Base-by-base conservation (phyloP, 2,329 filamentous ascomycete species). In the Lanzia echinophila region DNA sequence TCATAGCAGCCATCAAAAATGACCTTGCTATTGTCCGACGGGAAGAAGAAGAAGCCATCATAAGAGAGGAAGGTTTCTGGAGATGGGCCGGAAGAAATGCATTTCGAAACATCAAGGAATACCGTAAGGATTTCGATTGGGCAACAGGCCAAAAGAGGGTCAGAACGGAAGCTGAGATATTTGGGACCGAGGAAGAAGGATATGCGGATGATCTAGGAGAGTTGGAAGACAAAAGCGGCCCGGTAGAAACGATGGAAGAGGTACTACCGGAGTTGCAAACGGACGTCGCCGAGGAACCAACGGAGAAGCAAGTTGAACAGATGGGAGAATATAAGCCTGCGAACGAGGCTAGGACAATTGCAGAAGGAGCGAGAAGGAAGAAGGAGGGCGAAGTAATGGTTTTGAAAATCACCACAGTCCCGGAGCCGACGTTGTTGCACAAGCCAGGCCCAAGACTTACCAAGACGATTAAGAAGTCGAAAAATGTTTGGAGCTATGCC, bases 31-130 rank as follows among this genome's bases (percentile, higher is more conserved):
- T 66, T 24, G 57, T 66, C 6, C 38, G 50, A 1, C 54, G 57
- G 24, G 66, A 68, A 50, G 58, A 65, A 10, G 48, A 28, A 3
- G 66, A 68, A 31, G 50, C 58, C 2, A 50, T 46, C 1, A 56
- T 64, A 24, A 60, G 65, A 49, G 60, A 64, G 33, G 60, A 60
- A 32, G 65, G 65, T 2, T 68, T 68, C 47, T 66, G 63, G 61
- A 58, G 65, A 47, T 68, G 63, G 63, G 65, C 65, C 20, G 66
- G 64, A 7, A 62, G 58, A 19, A 58, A 53, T 7, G 62, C 60
- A 3, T 62, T 55, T 28, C 39, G 60, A 10, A 45, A 56, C 1
- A 67, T 67, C 11, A 32, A 48, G 31, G 42, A 55, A n/a, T 61
- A 50, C 5, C 58, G 61, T 20, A 46, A 62, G 28, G 53, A 52